Evolutionary conservation across 768 basidiomycete genomes (phyloP).

Genomic region (Coprinopsis strossmayeri): DNA sequence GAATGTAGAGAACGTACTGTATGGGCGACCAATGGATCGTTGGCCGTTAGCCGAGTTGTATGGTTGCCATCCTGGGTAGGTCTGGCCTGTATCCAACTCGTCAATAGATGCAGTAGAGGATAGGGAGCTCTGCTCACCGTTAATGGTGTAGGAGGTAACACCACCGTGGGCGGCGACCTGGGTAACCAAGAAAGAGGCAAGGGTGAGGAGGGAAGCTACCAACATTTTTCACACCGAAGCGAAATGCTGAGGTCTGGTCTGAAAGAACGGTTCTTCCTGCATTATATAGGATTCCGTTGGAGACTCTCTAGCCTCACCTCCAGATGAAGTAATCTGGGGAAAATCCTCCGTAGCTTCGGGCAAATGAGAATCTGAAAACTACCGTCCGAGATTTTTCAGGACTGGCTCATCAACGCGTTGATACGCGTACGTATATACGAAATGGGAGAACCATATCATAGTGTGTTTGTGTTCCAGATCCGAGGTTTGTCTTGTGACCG

Average conservation of each 20-base stretch:
- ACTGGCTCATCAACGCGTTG: not conserved
- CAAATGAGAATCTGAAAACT: not conserved
- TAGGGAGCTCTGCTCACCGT: slow-evolving; percentile 16
- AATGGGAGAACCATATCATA: not conserved
- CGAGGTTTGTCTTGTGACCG: no score
- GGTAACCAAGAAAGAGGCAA: slow-evolving; percentile 22
- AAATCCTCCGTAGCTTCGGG: slow-evolving; percentile 8
- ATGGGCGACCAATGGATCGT: slow-evolving; percentile 27
- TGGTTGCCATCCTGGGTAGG: slow-evolving; percentile 29
- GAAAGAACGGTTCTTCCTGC: not conserved
- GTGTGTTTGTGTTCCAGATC: not conserved
- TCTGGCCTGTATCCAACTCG: slow-evolving; percentile 16
- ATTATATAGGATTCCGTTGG: not conserved
- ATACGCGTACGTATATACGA: no score
- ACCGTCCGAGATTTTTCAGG: slow-evolving; percentile 10
- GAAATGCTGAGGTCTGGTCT: no score
- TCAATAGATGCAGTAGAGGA: not conserved
- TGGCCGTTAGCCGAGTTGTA: slow-evolving; percentile 29
- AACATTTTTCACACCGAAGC: slow-evolving; percentile 15
- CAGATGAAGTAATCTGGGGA: not conserved
- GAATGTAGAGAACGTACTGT: slow-evolving; percentile 17
- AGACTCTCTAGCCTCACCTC: not conserved
- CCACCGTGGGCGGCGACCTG: slow-evolving; percentile 30
- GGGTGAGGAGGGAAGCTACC: slow-evolving; percentile 18
- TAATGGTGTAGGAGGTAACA: slow-evolving; percentile 29